These are phyloP conservation scores for Kodamaea derodonti DNA, from an alignment of 1,139 yeast species.

Conservation along the genomic window DNA sequence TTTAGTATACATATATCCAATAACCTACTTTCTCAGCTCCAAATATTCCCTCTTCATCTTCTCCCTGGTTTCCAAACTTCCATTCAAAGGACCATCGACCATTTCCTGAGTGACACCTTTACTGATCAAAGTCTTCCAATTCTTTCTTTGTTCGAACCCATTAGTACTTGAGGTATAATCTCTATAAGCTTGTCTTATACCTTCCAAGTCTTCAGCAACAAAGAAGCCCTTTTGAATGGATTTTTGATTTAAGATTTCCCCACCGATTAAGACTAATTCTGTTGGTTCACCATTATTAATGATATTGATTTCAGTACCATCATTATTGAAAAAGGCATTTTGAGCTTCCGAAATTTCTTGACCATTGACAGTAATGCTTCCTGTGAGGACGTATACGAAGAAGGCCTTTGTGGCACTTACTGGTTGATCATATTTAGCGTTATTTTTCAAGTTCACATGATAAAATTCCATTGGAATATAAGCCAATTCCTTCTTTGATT, in stretches of 20 bases:
- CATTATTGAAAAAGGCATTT: constrained; percentile 61
- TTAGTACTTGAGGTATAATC: constrained; percentile 67
- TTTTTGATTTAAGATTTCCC: constrained; percentile 70
- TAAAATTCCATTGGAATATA: constrained; percentile 81
- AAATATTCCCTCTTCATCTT: constrained; percentile 24
- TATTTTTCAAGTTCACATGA: constrained; percentile 63
- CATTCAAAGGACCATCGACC: constrained; percentile 39
- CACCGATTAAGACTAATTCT: constrained; percentile 71
- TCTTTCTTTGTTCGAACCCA: constrained; percentile 69
- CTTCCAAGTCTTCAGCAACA: constrained; percentile 63
- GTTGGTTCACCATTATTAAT: constrained; percentile 27
- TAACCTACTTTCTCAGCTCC: too few relatives aligned
- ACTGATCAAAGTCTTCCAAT: constrained; percentile 69
- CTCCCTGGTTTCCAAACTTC: constrained; percentile 32
- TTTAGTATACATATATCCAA: too few relatives aligned
- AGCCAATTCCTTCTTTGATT: constrained; percentile 72
- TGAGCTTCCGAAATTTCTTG: constrained; percentile 42
- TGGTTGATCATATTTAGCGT: constrained; percentile 61
- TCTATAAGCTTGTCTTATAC: constrained; percentile 32
- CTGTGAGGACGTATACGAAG: constrained; percentile 67
- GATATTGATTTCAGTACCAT: constrained; percentile 58
- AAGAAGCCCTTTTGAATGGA: constrained; percentile 90
- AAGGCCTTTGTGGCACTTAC: constrained; percentile 65
- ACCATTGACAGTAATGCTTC: constrained; percentile 47
- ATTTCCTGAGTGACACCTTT: constrained; percentile 51